Evolutionary conservation across 768 basidiomycete species (phyloP), one percentile per base, ranked within the genome.

Genomic region (Boletus eberwhitei): DNA sequence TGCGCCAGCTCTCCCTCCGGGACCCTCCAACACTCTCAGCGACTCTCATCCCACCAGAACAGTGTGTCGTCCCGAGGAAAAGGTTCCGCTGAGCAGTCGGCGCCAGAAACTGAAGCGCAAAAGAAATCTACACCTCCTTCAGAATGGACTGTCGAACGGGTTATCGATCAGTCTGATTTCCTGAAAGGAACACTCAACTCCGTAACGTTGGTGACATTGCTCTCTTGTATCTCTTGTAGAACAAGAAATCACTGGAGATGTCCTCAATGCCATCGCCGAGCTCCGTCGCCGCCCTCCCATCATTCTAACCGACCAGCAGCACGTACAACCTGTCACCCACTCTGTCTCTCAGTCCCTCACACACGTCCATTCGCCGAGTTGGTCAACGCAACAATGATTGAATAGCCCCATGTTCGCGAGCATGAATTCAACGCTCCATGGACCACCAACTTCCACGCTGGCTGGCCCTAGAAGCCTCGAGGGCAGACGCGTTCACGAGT

Each of bases 201-300:
- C 36, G 19, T 63, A 12, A 63, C 38, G 2, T 24, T 17, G 8
- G n/a, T 40, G 4, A 26, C 24, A 1, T 26, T 26, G 24, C 24
- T 26, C 24, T 48, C 19, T 38, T n/a, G n/a, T n/a, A n/a, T n/a
- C n/a, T n/a, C n/a, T n/a, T 56, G 39, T 68, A 93, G 96, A 98
- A 73, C 94, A 98, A 84, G 97, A 99, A 75, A 98, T 99, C 50
- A 91, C 94, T 0, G 97, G 97, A n/a, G 97, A 99, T 63, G 91
- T 98, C 32, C 82, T 99, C 9, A 94, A 96, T 60, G 92, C 92
- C 24, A 97, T 99, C 62, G 74, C 81, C 7, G 94, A 98, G 29
- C 3, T 26, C 24, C 29, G 29, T 29, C 7, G 8, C 29, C 24
- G 8, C 29, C 29, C 1, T 29, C 8, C 31, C 31, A 31, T 88